These are phyloP conservation scores for Olyra latifolia DNA, from an alignment of 176 grass and related monocot genomes.

Conservation along the genomic window DNA sequence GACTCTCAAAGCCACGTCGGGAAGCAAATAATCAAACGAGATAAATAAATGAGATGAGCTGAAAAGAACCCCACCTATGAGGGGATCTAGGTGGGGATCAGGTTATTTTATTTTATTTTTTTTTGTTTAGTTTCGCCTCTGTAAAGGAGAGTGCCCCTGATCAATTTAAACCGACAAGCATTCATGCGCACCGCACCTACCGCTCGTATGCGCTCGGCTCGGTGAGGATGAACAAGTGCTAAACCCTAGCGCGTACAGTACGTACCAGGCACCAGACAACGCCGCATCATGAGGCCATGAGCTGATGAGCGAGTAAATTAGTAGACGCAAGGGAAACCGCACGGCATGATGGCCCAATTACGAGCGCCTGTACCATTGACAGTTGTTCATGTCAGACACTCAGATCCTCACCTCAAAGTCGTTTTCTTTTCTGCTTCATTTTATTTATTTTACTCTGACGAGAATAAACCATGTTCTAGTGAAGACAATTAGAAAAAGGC, in stretches of 20 bases:
- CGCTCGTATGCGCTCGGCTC: neutral
- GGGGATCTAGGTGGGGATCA: too few species aligned
- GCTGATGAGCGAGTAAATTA: too few species aligned
- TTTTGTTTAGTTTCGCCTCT: too few species aligned
- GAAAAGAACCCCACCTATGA: too few species aligned
- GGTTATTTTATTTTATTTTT: too few species aligned
- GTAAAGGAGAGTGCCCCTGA: neutral
- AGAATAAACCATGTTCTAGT: neutral
- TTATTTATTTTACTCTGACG: neutral
- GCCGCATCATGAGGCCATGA: too few species aligned
- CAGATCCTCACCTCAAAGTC: neutral
- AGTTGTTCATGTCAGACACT: neutral
- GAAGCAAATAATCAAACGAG: too few species aligned
- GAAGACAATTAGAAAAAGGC: neutral
- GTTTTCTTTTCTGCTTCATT: neutral
- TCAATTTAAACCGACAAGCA: slow-evolving; percentile 28
- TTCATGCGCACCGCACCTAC: neutral
- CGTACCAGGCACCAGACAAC: too few species aligned
- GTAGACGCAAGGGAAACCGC: neutral
- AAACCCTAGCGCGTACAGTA: too few species aligned
- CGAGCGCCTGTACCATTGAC: neutral
- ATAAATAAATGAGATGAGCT: too few species aligned
- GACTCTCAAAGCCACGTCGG: too few species aligned
- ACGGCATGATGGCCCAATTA: neutral
- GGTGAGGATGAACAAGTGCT: too few species aligned